These are phyloP conservation scores for Lactifluus pinguis DNA, from an alignment of 768 basidiomycete genomes.

Conservation along the genomic window DNA sequence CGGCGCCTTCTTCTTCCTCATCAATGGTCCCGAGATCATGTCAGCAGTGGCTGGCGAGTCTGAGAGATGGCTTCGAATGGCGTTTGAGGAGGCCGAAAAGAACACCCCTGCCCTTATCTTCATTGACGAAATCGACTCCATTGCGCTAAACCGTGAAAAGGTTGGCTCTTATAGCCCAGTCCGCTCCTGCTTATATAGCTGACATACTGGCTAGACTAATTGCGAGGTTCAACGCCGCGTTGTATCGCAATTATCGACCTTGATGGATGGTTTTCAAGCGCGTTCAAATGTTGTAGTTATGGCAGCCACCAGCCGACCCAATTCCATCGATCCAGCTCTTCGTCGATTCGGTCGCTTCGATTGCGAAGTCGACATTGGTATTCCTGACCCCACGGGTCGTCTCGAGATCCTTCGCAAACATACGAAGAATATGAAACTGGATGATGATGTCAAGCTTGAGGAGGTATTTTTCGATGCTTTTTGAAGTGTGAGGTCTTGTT, in stretches of 20 bases:
- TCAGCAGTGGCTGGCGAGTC: slow-evolving; percentile 99
- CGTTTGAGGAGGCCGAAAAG: slow-evolving; percentile 99
- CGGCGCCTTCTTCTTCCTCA: slow-evolving; percentile 99
- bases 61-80: slow-evolving; percentile 94
- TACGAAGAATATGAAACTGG: slow-evolving; percentile 99
- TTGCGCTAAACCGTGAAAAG: slow-evolving; percentile 99
- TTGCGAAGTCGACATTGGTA: slow-evolving; percentile 98
- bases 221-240: slow-evolving; percentile 99
- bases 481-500: slow-evolving; percentile 7
- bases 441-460: slow-evolving; percentile 94
- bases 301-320: slow-evolving; percentile 98
- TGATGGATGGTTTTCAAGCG: slow-evolving; percentile 98
- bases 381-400: slow-evolving; percentile 98
- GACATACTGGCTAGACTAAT: slow-evolving; percentile 58
- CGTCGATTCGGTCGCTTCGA: slow-evolving; percentile 99
- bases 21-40: slow-evolving; percentile 99
- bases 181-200: neutral
- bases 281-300: slow-evolving; percentile 99
- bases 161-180: slow-evolving; percentile 30
- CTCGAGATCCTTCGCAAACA: slow-evolving; percentile 98
- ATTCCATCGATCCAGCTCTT: slow-evolving; percentile 98
- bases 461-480: slow-evolving; percentile 41
- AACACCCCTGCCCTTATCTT: slow-evolving; percentile 99
- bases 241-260: slow-evolving; percentile 93
- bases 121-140: slow-evolving; percentile 99